Conservation (phyloP, 495 filamentous ascomycete genomes). For the Hyaloscypha bicolor region DNA sequence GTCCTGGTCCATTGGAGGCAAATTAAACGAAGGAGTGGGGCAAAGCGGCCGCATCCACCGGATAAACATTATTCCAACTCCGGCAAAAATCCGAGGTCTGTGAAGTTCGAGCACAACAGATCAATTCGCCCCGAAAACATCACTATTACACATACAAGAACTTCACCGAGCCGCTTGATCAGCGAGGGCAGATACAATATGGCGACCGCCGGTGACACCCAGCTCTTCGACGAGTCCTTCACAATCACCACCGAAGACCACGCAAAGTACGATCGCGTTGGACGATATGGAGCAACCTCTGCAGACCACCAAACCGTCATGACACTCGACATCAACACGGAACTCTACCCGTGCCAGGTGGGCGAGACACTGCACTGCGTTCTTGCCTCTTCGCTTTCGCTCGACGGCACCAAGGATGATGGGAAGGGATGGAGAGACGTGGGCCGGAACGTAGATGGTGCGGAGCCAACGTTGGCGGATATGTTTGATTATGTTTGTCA, state of each 20-base stretch:
- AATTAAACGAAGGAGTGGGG: too few relatives aligned
- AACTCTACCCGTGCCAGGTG: constrained; percentile 76
- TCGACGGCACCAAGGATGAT: constrained; percentile 78
- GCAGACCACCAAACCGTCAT: constrained; percentile 71
- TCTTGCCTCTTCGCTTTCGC: constrained; percentile 78
- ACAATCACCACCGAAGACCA: constrained; percentile 73
- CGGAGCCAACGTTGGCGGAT: constrained; percentile 81
- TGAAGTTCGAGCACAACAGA: too few relatives aligned
- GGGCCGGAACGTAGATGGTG: constrained; percentile 50
- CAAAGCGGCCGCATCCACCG: too few relatives aligned
- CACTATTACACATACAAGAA: neutral
- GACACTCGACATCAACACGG: constrained; percentile 89
- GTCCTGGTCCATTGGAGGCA: too few relatives aligned
- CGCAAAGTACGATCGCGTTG: constrained; percentile 92
- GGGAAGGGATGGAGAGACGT: constrained; percentile 79
- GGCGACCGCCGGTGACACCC: constrained; percentile 69
- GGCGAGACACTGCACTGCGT: constrained; percentile 78
- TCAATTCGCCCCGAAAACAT: too few relatives aligned
- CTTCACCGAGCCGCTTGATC: too few relatives aligned
- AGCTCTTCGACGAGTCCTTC: constrained; percentile 94
- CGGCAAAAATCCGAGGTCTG: too few relatives aligned
- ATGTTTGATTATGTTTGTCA: constrained; percentile 97
- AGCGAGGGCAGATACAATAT: constrained; percentile 24
- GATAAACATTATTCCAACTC: too few relatives aligned
- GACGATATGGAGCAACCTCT: constrained; percentile 73